These are phyloP conservation scores for Mycena sp. DNA, from an alignment of 1,284 basidiomycete genomes.

Conservation along the genomic window DNA sequence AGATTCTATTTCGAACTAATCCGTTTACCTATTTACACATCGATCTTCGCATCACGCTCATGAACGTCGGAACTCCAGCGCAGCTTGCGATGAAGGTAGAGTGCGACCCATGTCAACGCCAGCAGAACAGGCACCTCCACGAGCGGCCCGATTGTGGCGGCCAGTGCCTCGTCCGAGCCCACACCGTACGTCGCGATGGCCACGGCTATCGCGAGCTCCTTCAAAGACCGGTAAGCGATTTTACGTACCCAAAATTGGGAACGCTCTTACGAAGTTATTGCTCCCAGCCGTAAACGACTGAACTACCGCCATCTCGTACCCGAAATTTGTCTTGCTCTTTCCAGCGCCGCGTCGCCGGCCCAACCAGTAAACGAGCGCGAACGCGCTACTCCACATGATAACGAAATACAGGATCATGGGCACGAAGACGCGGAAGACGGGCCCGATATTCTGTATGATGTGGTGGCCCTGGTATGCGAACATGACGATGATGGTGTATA, in stretches of 20 bases:
- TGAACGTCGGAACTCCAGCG: slow-evolving; percentile 47
- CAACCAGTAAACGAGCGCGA: slow-evolving; percentile 64
- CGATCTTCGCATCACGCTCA: background rate
- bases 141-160: slow-evolving; percentile 82
- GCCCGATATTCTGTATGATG: slow-evolving; percentile 72
- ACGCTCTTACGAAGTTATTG: slow-evolving; percentile 59
- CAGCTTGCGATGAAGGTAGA: slow-evolving; percentile 60
- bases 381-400: slow-evolving; percentile 79
- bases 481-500: slow-evolving; percentile 82
- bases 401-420: slow-evolving; percentile 84
- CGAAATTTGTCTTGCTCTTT: slow-evolving; percentile 45
- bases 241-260: background rate
- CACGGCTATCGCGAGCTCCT: slow-evolving; percentile 88
- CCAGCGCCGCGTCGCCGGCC: slow-evolving; percentile 32
- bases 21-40: background rate
- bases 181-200: slow-evolving; percentile 83
- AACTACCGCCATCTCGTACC: slow-evolving; percentile 77
- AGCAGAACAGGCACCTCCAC: slow-evolving; percentile 85
- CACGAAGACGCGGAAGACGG: slow-evolving; percentile 82
- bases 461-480: slow-evolving; percentile 76
- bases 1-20: too few species aligned
- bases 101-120: slow-evolving; percentile 74
- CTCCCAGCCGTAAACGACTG: slow-evolving; percentile 69
- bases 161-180: slow-evolving; percentile 77
- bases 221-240: background rate